A percentile compares a stretch with the other conserved stretches of the same genome.
phyloP scores from a whole-genome alignment of 2,329 filamentous ascomycete genomes.

The Stemphylium lycopersici region DNA sequence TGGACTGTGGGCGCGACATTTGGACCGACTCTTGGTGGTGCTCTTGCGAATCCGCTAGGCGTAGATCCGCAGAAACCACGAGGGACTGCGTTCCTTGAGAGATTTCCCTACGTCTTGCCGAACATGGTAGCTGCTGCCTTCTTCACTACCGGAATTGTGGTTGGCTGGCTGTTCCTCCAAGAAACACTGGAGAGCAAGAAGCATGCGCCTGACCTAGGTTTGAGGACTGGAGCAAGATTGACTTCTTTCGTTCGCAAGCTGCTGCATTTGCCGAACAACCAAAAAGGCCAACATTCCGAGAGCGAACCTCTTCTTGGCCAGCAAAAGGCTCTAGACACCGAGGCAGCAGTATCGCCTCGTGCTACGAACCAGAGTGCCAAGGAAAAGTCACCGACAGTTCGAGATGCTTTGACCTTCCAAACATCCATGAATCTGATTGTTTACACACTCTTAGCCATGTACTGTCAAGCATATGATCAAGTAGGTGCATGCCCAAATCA shows the following conservation, averaged over 20 bases:
- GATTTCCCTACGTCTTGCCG: conserved; percentile 82
- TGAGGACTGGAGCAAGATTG: conserved; percentile 73
- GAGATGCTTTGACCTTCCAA: conserved; percentile 75
- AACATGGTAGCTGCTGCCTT: conserved; percentile 79
- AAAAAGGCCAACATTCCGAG: conserved; percentile 23
- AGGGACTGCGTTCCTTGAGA: conserved; percentile 69
- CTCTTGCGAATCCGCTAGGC: conserved; percentile 79
- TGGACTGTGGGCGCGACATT: conserved; percentile 90
- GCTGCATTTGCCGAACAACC: conserved; percentile 19
- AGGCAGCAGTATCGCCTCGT: conserved; percentile 15
- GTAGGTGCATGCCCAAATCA: conserved; percentile 16
- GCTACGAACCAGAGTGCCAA: conserved; percentile 10
- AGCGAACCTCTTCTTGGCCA: conserved; percentile 39
- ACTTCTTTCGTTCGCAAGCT: conserved; percentile 33
- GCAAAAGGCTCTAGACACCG: conserved; percentile 26
- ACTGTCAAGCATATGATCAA: conserved; percentile 85
- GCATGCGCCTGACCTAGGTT: conserved; percentile 73
- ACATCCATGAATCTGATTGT: conserved; percentile 75
- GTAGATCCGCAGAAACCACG: conserved; percentile 73
- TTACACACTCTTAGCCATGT: conserved; percentile 82
- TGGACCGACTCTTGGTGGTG: conserved; percentile 83
- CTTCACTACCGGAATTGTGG: conserved; percentile 77
- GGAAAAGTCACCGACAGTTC: conserved; percentile 49
- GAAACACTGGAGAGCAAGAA: conserved; percentile 82
- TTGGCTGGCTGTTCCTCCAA: conserved; percentile 78